phyloP scores from a whole-genome alignment of 2,329 filamentous ascomycete genomes.

The Penicillium freii region DNA sequence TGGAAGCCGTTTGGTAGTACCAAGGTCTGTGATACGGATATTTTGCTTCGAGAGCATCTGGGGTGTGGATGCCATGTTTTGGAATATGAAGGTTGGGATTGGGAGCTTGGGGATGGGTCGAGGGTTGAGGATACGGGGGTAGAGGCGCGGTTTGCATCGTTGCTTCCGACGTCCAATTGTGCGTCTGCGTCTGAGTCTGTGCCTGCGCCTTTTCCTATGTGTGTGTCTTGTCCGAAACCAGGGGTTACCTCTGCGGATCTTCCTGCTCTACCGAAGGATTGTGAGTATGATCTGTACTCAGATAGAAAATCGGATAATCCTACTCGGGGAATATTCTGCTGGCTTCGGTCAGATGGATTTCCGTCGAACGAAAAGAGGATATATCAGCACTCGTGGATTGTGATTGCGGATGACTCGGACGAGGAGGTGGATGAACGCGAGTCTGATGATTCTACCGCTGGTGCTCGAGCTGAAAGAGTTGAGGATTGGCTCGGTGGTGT shows the following conservation, averaged over 20 bases:
- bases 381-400: neutral
- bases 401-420: neutral
- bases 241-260: neutral
- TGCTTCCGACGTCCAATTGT: neutral
- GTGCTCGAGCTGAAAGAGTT: neutral
- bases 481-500: neutral
- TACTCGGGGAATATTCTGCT: neutral
- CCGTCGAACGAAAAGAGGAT: neutral
- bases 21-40: neutral
- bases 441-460: neutral
- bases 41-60: neutral
- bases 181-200: too few relatives aligned
- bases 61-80: neutral
- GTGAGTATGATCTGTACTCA: neutral
- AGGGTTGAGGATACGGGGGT: neutral
- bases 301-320: neutral
- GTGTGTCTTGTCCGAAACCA: neutral
- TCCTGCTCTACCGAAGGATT: neutral
- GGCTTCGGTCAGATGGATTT: neutral
- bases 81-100: neutral
- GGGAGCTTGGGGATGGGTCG: neutral
- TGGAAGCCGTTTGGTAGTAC: neutral
- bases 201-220: neutral
- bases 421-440: neutral
- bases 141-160: neutral